phyloP scores from a whole-genome alignment of 192 early-diverging fungal species.

The Bifiguratus adelaidae region DNA sequence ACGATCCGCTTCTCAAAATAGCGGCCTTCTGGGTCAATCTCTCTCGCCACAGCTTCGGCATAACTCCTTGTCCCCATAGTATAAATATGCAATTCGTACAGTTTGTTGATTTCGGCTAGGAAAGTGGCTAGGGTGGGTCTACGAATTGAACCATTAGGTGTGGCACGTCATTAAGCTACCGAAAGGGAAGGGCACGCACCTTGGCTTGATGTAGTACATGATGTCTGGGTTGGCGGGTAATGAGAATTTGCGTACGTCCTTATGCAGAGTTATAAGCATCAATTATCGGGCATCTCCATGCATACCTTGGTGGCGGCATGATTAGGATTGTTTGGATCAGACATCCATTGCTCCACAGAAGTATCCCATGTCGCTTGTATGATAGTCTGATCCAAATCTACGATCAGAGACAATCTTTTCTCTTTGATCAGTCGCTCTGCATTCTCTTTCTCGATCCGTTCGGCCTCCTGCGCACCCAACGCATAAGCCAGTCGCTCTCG shows the following conservation, averaged over 20 bases:
- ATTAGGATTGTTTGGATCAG: conserved; percentile 45
- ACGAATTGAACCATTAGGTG: too few species aligned
- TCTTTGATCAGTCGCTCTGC: conserved; percentile 47
- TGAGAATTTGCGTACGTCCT: conserved; percentile 69
- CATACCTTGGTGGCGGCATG: conserved; percentile 31
- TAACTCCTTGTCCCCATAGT: conserved; percentile 96
- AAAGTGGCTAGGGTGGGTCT: conserved; percentile 79
- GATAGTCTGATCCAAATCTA: conserved; percentile 97
- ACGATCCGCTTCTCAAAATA: conserved; percentile 86
- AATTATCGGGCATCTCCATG: not conserved
- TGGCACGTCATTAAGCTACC: not conserved
- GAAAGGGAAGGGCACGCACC: conserved; percentile 20
- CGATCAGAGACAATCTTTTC: conserved; percentile 75
- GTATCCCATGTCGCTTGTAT: conserved; percentile 84
- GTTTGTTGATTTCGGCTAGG: conserved; percentile 44
- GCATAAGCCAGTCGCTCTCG: conserved; percentile 10
- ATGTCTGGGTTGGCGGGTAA: conserved; percentile 53
- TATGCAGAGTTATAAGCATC: not conserved
- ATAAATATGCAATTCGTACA: conserved; percentile 97
- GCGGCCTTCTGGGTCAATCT: conserved; percentile 72
- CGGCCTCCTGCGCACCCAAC: conserved; percentile 43
- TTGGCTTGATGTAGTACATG: conserved; percentile 78
- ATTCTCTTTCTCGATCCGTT: conserved; percentile 59
- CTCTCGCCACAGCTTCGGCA: conserved; percentile 75
- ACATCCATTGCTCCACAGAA: conserved; percentile 66